These are phyloP conservation scores for Leccinum barrowsii DNA, from an alignment of 768 basidiomycete genomes.

Conservation along the genomic window DNA sequence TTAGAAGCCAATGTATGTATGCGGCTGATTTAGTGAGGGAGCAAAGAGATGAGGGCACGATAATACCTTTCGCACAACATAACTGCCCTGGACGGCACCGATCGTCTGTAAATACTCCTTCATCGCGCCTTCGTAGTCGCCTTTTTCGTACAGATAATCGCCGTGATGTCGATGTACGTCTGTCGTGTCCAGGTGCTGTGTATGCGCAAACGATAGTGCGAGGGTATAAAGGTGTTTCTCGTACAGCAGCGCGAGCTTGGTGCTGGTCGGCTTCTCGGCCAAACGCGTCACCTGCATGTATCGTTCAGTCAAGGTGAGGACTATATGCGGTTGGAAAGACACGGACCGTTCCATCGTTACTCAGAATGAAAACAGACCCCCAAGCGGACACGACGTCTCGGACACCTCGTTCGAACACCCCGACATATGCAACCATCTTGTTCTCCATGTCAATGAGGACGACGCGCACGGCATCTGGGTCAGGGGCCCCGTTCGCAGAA, in stretches of 20 bases:
- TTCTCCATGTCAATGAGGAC: slow-evolving; percentile 90
- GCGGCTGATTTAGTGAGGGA: background rate
- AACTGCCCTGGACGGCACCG: slow-evolving; percentile 85
- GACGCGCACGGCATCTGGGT: slow-evolving; percentile 70
- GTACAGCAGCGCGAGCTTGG: slow-evolving; percentile 86
- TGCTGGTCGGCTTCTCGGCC: slow-evolving; percentile 74
- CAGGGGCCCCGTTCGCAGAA: slow-evolving; percentile 40
- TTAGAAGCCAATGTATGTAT: slow-evolving; percentile 5
- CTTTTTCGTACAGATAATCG: slow-evolving; percentile 86
- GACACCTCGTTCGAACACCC: slow-evolving; percentile 79
- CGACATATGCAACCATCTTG: slow-evolving; percentile 83
- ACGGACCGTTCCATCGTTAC: slow-evolving; percentile 73
- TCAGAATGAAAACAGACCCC: slow-evolving; percentile 76
- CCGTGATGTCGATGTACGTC: slow-evolving; percentile 91
- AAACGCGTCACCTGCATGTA: slow-evolving; percentile 55
- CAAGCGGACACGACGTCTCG: slow-evolving; percentile 78
- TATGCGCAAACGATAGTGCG: slow-evolving; percentile 80
- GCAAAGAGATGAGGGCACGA: background rate
- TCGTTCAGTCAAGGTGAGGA: background rate
- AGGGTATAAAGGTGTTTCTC: slow-evolving; percentile 72
- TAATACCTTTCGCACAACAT: slow-evolving; percentile 90
- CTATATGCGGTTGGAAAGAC: background rate
- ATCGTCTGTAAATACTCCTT: slow-evolving; percentile 89
- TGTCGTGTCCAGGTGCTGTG: slow-evolving; percentile 76
- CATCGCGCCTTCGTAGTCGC: slow-evolving; percentile 93